phyloP scores from a whole-genome alignment of 345 rosid genomes.

The Populus nigra region DNA sequence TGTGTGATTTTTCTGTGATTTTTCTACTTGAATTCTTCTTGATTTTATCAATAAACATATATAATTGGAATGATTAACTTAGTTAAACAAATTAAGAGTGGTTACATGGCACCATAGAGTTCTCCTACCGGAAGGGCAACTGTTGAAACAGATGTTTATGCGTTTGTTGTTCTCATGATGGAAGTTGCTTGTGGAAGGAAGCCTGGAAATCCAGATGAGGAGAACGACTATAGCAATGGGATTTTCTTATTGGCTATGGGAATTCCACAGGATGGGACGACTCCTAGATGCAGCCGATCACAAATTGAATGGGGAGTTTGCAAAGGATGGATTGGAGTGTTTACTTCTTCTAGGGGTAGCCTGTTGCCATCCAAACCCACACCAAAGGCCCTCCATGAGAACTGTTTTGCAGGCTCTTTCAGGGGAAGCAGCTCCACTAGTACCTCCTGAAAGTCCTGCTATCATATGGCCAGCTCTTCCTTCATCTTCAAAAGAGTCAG shows the following conservation, averaged over 20 bases:
- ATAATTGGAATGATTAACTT: too few relatives aligned
- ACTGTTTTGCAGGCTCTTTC: conserved; percentile 56
- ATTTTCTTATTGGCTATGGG: conserved; percentile 77
- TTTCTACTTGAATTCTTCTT: conserved; percentile 20
- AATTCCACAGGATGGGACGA: conserved; percentile 36
- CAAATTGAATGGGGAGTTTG: conserved; percentile 37
- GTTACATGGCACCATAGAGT: conserved; percentile 82
- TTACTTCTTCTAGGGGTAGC: conserved; percentile 58
- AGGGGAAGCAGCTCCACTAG: conserved; percentile 50
- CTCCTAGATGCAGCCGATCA: conserved; percentile 53
- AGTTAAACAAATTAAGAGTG: conserved; percentile 38
- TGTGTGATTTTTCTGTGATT: conserved; percentile 38
- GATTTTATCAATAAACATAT: too few relatives aligned
- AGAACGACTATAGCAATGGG: conserved; percentile 38
- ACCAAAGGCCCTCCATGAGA: conserved; percentile 63
- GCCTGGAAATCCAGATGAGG: conserved; percentile 34
- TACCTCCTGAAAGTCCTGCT: conserved; percentile 58
- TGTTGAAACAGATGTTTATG: conserved; percentile 59
- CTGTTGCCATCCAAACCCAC: conserved; percentile 75
- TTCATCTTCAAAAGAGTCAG: conserved; percentile 44
- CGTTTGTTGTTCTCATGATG: conserved; percentile 60
- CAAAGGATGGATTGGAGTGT: conserved; percentile 37
- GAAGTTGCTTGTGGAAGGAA: conserved; percentile 59
- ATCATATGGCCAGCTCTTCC: conserved; percentile 73
- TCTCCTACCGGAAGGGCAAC: conserved; percentile 58